These are phyloP conservation scores for Fusarium pseudoanthophilum DNA, from an alignment of 2,329 filamentous ascomycete genomes.

Conservation along the genomic window DNA sequence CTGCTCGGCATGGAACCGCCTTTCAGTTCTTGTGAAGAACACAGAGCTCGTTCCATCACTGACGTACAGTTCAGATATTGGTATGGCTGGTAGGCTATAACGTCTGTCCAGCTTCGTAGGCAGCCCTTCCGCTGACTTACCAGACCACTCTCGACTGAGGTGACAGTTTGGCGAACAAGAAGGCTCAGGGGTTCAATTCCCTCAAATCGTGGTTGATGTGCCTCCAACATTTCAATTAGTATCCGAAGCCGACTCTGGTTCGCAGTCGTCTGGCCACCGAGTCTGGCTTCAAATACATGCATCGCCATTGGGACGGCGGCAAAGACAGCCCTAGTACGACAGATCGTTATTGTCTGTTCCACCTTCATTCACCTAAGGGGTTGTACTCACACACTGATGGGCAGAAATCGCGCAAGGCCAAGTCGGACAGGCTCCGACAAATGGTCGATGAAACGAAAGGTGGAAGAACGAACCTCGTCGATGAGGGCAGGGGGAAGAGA, in stretches of 20 bases:
- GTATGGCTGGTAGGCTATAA: not conserved
- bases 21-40: not conserved
- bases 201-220: not conserved
- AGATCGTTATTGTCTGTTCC: not conserved
- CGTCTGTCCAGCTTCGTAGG: not conserved
- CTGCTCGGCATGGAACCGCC: not conserved
- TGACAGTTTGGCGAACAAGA: not conserved
- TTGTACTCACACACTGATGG: not conserved
- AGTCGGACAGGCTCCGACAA: not conserved
- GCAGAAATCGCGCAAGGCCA: not conserved
- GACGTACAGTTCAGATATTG: not conserved
- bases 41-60: not conserved
- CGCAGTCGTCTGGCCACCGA: not conserved
- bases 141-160: not conserved
- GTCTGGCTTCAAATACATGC: not conserved
- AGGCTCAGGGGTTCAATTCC: not conserved
- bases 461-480: not conserved
- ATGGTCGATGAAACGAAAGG: not conserved
- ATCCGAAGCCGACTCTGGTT: not conserved
- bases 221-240: not conserved
- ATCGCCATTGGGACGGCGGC: not conserved
- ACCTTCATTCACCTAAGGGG: accelerated
- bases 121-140: not conserved
- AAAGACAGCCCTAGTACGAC: not conserved
- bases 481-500: not conserved